Evolutionary conservation across 1,139 yeast species (phyloP), one percentile per base, ranked within the genome.

Genomic region (Zygosaccharomyces sapae): DNA sequence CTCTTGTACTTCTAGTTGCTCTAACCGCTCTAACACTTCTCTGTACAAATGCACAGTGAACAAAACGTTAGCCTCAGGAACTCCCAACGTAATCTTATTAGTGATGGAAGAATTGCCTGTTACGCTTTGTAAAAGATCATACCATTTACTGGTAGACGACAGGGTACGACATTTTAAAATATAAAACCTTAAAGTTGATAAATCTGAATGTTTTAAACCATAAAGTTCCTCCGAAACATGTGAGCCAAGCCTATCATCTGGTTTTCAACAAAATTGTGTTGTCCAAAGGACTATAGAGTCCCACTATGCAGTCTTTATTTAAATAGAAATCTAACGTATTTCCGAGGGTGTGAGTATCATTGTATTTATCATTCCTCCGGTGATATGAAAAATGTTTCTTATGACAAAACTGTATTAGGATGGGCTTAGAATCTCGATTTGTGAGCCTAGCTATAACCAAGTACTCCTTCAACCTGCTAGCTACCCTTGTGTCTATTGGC

Each of bases 381-480:
- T 9, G 10, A 27, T 27, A 12, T 9, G 30, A 27, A 27, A 27
- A 27, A 27, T 27, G 30, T 12, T 27, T 27, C 8, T 27, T 30
- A 22, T 12, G 40, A 63, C 79, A 82, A 50, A 88, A 77, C 57
- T 86, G 90, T 1, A 87, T 55, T 2, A 71, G 64, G 1, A 86
- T 61, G 0, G 89, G 86, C 7, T 68, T 67, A 1, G 66, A 69
- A 0, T 59, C 45, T 47, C 72, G 67, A 20, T 78, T 79, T 0
- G 85, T 77, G 37, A 78, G 77, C 48, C 92, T 69, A 0, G 83
- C 79, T 3, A 83, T 86, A 1, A 83, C 81, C 30, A 78, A 67
- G 59, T 79, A 84, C 61, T 88, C 96, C 50, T 75, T 77, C 92
- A 96, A 87, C 40, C 87, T 68, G 49, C 84, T 88, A n/a, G 72